Evolutionary conservation across 2,329 filamentous ascomycete species (phyloP).

Genomic region (Exserohilum turcica): DNA sequence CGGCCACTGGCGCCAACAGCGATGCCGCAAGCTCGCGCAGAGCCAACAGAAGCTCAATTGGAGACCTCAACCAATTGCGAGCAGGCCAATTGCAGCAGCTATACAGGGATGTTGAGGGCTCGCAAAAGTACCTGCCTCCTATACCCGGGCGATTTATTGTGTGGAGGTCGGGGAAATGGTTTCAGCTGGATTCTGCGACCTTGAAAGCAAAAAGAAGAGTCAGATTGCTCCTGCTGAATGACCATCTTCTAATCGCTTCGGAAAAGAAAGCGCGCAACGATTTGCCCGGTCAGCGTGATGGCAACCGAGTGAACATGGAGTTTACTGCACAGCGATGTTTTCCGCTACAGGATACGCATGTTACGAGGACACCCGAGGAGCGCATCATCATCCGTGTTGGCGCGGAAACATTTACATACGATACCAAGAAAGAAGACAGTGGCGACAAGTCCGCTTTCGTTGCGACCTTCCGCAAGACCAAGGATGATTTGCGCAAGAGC

Average conservation of each 20-base stretch:
- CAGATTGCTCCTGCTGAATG: slow-evolving; percentile 90
- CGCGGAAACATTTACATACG: slow-evolving; percentile 91
- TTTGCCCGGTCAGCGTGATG: slow-evolving; percentile 55
- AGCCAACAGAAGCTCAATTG: slow-evolving; percentile 84
- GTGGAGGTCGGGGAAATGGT: slow-evolving; percentile 90
- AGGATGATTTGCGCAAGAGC: slow-evolving; percentile 87
- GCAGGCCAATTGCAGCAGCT: slow-evolving; percentile 74
- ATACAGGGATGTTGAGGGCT: slow-evolving; percentile 97
- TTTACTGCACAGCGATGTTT: slow-evolving; percentile 93
- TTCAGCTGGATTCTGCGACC: slow-evolving; percentile 94
- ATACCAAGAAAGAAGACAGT: slow-evolving; percentile 80
- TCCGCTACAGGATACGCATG: slow-evolving; percentile 88
- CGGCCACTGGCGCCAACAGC: slow-evolving; percentile 45
- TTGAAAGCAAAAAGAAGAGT: slow-evolving; percentile 92
- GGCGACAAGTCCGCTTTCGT: slow-evolving; percentile 80
- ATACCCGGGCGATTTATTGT: slow-evolving; percentile 90
- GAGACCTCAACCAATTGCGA: slow-evolving; percentile 71
- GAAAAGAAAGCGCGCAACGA: slow-evolving; percentile 93
- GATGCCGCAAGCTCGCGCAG: slow-evolving; percentile 54
- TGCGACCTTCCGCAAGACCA: slow-evolving; percentile 87
- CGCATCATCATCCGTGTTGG: slow-evolving; percentile 86
- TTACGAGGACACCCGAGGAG: slow-evolving; percentile 74
- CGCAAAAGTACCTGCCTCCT: slow-evolving; percentile 93
- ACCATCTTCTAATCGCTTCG: slow-evolving; percentile 88
- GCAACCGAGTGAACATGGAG: slow-evolving; percentile 58